Evolutionary conservation across 2,329 filamentous ascomycete species (phyloP), one percentile per base, ranked within the genome.

Genomic region (Thielaviopsis ethacetica): DNA sequence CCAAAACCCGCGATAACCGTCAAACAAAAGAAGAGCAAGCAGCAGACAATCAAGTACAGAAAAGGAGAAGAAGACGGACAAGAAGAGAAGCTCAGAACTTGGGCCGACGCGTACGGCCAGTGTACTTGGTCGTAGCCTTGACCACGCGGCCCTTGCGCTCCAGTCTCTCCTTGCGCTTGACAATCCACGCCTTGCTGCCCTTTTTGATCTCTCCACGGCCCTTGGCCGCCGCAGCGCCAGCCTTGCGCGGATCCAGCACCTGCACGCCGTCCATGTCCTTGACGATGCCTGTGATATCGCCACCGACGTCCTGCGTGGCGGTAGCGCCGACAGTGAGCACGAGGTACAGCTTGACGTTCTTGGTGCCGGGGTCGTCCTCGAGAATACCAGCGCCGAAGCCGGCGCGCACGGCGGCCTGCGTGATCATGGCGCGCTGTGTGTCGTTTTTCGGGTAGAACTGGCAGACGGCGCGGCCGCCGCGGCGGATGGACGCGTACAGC

Each of bases 371-470:
- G 69, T 97, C 91, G 71, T 98, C 93, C 71, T 97, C 91, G 54
- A 98, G 75, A 38, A 98, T 79, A 73, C 93, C 93, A 0, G 93
- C 93, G 54, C 93, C 91, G 67, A 98, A 98, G 0, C 93, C 93
- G 1, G 93, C 93, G 68, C 87, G 90, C 62, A 97, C 86, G 0
- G 93, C 93, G 0, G 93, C 93, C 61, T 81, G 79, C 56, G 85
- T 88, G 65, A 98, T 95, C 91, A 98, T 95, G 67, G 80, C 83
- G 67, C 91, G 82, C 73, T 98, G 93, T 63, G 81, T 77, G 65
- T 94, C 86, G 69, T 98, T 97, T 73, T 95, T 95, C 2, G 93
- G 93, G 70, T 98, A 98, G 71, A 98, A 98, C 68, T 98, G 93
- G 69, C 91, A 95, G 15, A 97, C 91, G 0, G 93, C 93, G 44